phyloP scores from a whole-genome alignment of 1,139 yeast genomes.

The Ashbya aceris region DNA sequence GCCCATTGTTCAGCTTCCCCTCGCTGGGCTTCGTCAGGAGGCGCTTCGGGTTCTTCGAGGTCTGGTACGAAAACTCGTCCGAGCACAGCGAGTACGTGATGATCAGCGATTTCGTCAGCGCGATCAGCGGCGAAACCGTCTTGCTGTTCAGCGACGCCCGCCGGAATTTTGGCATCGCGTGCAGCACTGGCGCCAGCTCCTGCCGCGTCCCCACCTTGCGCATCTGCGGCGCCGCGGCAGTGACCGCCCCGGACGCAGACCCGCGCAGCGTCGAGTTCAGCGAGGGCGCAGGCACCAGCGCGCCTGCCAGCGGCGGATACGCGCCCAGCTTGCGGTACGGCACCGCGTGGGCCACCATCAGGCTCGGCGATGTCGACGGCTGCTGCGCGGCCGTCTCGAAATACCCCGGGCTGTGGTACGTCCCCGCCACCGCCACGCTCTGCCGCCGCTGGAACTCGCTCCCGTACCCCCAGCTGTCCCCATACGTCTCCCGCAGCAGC shows the following conservation, averaged over 20 bases:
- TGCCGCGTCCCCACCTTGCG: slow-evolving; percentile 20
- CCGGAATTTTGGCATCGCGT: slow-evolving; percentile 65
- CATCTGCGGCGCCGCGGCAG: slow-evolving; percentile 20
- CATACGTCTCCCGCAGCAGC: slow-evolving; percentile 26
- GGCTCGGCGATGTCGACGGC: slow-evolving; percentile 8
- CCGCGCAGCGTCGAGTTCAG: slow-evolving; percentile 19
- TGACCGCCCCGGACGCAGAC: slow-evolving; percentile 5
- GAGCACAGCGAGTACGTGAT: slow-evolving; percentile 82
- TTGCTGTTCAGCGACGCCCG: slow-evolving; percentile 73
- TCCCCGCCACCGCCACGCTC: slow-evolving; percentile 22
- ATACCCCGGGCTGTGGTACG: slow-evolving; percentile 3
- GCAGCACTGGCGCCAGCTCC: slow-evolving; percentile 57
- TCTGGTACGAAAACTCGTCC: slow-evolving; percentile 75
- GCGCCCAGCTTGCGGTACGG: slow-evolving; percentile 26
- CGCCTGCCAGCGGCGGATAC: slow-evolving; percentile 20
- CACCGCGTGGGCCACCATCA: slow-evolving; percentile 5
- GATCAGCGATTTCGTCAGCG: slow-evolving; percentile 67
- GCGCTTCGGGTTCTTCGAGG: slow-evolving; percentile 80
- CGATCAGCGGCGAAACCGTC: slow-evolving; percentile 75
- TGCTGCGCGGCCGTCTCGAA: slow-evolving; percentile 13
- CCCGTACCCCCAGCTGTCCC: neutral
- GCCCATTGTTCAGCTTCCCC: slow-evolving; percentile 72
- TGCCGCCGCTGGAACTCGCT: slow-evolving; percentile 33
- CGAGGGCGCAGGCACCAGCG: slow-evolving; percentile 20
- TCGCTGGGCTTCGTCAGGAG: slow-evolving; percentile 90